Conservation (phyloP, 441 rosid species). For the Erodium texanum region DNA sequence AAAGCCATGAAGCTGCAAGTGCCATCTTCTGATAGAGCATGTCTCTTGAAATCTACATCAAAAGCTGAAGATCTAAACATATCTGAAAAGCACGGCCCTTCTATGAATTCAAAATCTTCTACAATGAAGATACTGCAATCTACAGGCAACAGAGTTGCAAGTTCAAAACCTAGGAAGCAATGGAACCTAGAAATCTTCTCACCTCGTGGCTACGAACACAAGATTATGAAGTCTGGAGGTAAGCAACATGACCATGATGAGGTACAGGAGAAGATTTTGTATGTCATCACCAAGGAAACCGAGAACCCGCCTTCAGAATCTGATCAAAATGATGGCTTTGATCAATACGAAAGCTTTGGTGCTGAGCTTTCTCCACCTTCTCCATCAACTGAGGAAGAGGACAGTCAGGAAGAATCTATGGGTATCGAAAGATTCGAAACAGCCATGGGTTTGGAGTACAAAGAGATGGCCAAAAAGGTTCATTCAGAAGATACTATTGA, state of each 20-base stretch:
- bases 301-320: slow-evolving; percentile 35
- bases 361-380: too few relatives aligned
- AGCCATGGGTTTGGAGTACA: too few relatives aligned
- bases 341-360: not conserved
- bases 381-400: not conserved
- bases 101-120: too few relatives aligned
- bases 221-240: slow-evolving; percentile 12
- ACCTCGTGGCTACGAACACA: not conserved
- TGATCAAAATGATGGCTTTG: slow-evolving; percentile 18
- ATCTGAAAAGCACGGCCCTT: too few relatives aligned
- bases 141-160: slow-evolving; percentile 21
- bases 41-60: not conserved
- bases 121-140: too few relatives aligned
- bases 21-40: slow-evolving; percentile 17
- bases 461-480: slow-evolving; percentile 25
- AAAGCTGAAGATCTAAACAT: not conserved
- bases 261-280: slow-evolving; percentile 50
- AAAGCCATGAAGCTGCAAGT: slow-evolving; percentile 21
- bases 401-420: not conserved
- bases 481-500: too few relatives aligned
- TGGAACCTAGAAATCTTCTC: slow-evolving; percentile 15
- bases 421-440: too few relatives aligned
- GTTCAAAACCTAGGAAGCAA: slow-evolving; percentile 27
- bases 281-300: slow-evolving; percentile 46
- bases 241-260: slow-evolving; percentile 18